A percentile compares a stretch with the other conserved stretches of the same genome.
phyloP scores from a whole-genome alignment of 1,284 basidiomycete species.

The Farysia itapuensis region DNA sequence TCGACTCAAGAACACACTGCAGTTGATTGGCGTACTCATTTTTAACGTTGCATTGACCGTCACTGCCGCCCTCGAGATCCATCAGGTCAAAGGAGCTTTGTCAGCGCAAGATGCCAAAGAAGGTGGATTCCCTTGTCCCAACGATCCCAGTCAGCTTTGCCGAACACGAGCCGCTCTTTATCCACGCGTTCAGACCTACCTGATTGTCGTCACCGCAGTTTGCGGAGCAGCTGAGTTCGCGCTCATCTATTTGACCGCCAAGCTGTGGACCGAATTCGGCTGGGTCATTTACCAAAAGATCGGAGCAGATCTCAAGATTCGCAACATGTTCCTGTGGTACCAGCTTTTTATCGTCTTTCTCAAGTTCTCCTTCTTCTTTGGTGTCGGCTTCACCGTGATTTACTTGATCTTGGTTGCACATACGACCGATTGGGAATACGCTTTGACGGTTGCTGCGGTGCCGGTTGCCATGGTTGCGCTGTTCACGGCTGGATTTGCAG shows the following conservation, averaged over 20 bases:
- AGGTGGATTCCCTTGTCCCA: slow-evolving; percentile 23
- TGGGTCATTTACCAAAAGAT: slow-evolving; percentile 54
- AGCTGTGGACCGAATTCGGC: slow-evolving; percentile 50
- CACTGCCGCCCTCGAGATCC: slow-evolving; percentile 46
- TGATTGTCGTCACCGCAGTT: slow-evolving; percentile 44
- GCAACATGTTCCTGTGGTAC: slow-evolving; percentile 47
- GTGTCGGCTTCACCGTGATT: slow-evolving; percentile 42
- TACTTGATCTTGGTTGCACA: slow-evolving; percentile 50
- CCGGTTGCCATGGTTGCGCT: slow-evolving; percentile 40
- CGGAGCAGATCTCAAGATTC: slow-evolving; percentile 39
- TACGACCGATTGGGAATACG: slow-evolving; percentile 40
- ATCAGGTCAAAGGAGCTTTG: slow-evolving; percentile 43
- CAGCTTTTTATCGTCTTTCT: slow-evolving; percentile 52
- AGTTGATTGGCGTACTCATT: slow-evolving; percentile 46
- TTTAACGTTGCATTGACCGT: slow-evolving; percentile 48
- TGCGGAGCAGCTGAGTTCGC: slow-evolving; percentile 40
- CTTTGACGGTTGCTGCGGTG: slow-evolving; percentile 48
- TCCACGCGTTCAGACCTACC: slow-evolving; percentile 24
- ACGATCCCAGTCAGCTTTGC: slow-evolving; percentile 16
- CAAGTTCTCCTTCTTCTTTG: slow-evolving; percentile 54
- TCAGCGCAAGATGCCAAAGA: slow-evolving; percentile 23
- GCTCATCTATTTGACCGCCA: slow-evolving; percentile 27
- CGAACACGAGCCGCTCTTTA: slow-evolving; percentile 16
- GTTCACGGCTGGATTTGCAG: slow-evolving; percentile 43
- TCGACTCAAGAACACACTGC: slow-evolving; percentile 50